These are phyloP conservation scores for Rosa lucieae DNA, from an alignment of 306 rosid genomes.

Conservation along the genomic window DNA sequence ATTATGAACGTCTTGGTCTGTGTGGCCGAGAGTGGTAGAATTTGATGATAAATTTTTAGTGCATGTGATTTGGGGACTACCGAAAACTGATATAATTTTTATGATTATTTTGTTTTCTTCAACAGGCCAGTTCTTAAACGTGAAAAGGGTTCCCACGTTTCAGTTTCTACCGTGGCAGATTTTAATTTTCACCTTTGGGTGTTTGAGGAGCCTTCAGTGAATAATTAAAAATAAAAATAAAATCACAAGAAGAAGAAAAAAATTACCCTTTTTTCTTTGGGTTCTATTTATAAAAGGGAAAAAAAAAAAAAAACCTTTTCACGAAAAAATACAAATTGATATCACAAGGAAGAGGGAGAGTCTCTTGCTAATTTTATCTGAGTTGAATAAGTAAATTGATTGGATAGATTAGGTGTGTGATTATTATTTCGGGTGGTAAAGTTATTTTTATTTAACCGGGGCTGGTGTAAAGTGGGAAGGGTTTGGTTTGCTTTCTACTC, in stretches of 20 bases:
- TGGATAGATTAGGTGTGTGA: background rate
- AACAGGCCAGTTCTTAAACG: constrained; percentile 35
- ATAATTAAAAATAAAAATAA: background rate
- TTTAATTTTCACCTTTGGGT: constrained; percentile 17
- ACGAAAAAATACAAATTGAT: background rate
- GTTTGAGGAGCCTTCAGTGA: constrained; percentile 14
- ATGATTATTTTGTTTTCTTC: constrained; percentile 38
- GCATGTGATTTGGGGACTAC: constrained; percentile 20
- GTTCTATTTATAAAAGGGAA: background rate
- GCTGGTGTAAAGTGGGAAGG: background rate
- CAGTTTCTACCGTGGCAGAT: constrained; percentile 29
- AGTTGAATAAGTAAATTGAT: background rate
- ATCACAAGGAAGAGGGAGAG: background rate
- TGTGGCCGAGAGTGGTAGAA: constrained; percentile 24
- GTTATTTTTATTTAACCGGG: background rate
- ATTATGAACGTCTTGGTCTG: constrained; percentile 13
- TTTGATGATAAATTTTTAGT: background rate
- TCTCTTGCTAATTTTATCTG: background rate
- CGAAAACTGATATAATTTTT: constrained; percentile 35
- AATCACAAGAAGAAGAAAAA: background rate
- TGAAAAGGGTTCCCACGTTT: constrained; percentile 34
- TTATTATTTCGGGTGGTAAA: background rate
- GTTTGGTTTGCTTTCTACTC: background rate
- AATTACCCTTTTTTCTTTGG: background rate
- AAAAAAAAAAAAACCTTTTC: background rate